phyloP scores from a whole-genome alignment of 441 rosid species.

The Croton setiger region DNA sequence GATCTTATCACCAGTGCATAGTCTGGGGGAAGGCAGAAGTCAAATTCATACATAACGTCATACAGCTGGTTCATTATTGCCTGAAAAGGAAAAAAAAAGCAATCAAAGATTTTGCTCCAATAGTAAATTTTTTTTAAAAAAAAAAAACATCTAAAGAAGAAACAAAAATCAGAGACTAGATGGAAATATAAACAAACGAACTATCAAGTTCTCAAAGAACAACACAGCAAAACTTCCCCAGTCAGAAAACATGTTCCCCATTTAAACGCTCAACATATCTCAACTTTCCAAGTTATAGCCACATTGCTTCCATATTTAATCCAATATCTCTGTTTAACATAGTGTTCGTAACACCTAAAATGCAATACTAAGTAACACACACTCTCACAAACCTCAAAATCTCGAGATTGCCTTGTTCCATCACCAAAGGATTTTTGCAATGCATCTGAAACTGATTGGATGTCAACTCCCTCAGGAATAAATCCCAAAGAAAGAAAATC shows the following conservation, averaged over 20 bases:
- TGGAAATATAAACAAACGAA: too few relatives aligned
- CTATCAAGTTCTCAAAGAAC: too few relatives aligned
- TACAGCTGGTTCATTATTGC: slow-evolving; percentile 84
- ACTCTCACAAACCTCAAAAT: slow-evolving; percentile 73
- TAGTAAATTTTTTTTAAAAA: not conserved
- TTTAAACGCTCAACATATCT: not conserved
- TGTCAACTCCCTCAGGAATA: slow-evolving; percentile 89
- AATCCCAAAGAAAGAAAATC: slow-evolving; percentile 99
- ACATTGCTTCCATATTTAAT: not conserved
- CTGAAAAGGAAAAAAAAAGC: slow-evolving; percentile 38
- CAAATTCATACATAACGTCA: slow-evolving; percentile 89
- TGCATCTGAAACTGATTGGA: slow-evolving; percentile 76
- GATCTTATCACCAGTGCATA: slow-evolving; percentile 97
- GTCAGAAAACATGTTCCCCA: not conserved
- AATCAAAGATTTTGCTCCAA: slow-evolving; percentile 6
- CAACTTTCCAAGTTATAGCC: not conserved
- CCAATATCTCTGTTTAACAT: not conserved
- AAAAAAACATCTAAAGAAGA: not conserved
- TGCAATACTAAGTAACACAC: too few relatives aligned
- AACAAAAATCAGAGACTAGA: not conserved
- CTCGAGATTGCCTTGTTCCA: slow-evolving; percentile 71
- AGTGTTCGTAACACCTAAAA: not conserved
- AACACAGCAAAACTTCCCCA: not conserved
- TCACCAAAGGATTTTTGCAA: slow-evolving; percentile 75
- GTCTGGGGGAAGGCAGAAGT: slow-evolving; percentile 94